These are phyloP conservation scores for Powellomyces hirtus DNA, from an alignment of 192 early-diverging fungal genomes.

Conservation along the genomic window DNA sequence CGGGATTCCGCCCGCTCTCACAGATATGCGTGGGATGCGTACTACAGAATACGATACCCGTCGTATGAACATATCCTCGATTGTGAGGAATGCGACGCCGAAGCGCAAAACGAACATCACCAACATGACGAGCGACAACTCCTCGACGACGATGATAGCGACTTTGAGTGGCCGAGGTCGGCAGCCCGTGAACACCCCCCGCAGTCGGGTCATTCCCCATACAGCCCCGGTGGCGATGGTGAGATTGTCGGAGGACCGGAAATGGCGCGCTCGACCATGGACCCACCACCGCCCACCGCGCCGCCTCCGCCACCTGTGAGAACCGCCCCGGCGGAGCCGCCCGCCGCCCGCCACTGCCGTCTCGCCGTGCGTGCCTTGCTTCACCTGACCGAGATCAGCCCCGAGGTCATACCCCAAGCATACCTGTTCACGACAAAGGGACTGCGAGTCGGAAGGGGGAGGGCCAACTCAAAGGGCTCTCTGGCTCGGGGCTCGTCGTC, in stretches of 20 bases:
- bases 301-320: not conserved
- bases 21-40: not conserved
- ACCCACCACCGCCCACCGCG: not conserved
- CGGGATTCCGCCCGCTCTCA: not conserved
- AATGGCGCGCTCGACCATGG: too few species aligned
- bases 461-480: not conserved
- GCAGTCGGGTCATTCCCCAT: not conserved
- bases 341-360: constrained; percentile 15
- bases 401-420: constrained; percentile 14
- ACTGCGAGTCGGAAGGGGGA: not conserved
- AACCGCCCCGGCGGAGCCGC: too few species aligned
- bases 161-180: not conserved
- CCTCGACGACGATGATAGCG: not conserved
- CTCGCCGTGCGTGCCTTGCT: constrained; percentile 22
- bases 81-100: not conserved
- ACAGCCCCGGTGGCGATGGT: not conserved
- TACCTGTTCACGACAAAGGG: not conserved
- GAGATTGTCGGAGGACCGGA: too few species aligned
- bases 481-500: not conserved
- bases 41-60: not conserved
- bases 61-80: not conserved
- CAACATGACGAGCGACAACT: too few species aligned
- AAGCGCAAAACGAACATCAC: too few species aligned
- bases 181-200: not conserved
- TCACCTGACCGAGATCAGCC: constrained; percentile 13